Conservation (phyloP, 1,139 yeast species). For the Taiozyma sp. region DNA sequence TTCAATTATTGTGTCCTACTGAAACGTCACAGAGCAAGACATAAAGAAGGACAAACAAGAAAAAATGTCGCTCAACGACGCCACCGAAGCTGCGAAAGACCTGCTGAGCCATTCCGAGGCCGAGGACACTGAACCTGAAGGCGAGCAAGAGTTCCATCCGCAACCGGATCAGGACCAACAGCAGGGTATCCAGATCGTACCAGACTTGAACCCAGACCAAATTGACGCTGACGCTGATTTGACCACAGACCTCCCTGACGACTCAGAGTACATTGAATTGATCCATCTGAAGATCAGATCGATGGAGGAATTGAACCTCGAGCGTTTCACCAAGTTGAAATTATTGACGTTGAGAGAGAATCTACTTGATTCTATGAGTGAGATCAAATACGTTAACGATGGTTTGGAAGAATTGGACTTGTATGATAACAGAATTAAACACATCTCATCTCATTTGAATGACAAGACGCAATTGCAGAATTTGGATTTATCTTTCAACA, state of each 20-base stretch:
- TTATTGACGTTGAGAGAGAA: constrained; percentile 80
- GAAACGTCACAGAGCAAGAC: too few relatives aligned
- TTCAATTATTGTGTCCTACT: too few relatives aligned
- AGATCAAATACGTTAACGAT: constrained; percentile 55
- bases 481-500: constrained; percentile 87
- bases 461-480: constrained; percentile 53
- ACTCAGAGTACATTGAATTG: constrained; percentile 66
- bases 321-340: constrained; percentile 53
- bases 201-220: constrained; percentile 44
- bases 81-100: not conserved
- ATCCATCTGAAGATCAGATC: constrained; percentile 75
- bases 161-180: not conserved
- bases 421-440: constrained; percentile 88
- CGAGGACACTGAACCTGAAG: constrained; percentile 18
- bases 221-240: constrained; percentile 53
- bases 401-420: constrained; percentile 77
- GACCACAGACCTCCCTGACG: constrained; percentile 56
- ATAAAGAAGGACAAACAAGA: too few relatives aligned
- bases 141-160: constrained; percentile 3
- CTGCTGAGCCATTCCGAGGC: constrained; percentile 15
- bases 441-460: constrained; percentile 64
- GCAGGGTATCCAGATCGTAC: constrained; percentile 39
- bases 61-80: not conserved
- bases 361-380: constrained; percentile 67
- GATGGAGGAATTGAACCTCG: constrained; percentile 59